Conservation (phyloP, 208 protist genomes). For the Trichomonas gallinae region DNA sequence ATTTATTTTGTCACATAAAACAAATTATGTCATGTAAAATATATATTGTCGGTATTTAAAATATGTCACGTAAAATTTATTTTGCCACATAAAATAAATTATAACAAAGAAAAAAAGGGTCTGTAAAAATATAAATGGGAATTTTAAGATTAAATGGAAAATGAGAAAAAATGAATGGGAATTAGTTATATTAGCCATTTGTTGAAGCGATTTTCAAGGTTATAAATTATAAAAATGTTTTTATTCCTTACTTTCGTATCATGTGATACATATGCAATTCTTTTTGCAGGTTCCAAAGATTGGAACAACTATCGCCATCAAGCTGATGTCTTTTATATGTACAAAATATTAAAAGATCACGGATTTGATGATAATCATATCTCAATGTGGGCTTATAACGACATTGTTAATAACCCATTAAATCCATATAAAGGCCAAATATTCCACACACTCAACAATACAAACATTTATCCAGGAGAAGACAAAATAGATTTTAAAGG, state of each 20-base stretch:
- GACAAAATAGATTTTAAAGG: neutral
- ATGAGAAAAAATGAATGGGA: no score
- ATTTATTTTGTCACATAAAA: no score
- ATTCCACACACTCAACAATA: neutral
- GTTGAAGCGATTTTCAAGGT: no score
- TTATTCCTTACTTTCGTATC: neutral
- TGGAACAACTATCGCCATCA: neutral
- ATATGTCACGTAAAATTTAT: no score
- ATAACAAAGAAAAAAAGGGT: no score
- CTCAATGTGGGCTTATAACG: neutral
- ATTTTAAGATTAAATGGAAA: no score
- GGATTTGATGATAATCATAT: neutral
- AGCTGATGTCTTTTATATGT: neutral
- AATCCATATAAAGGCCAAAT: neutral
- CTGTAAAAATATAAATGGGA: no score
- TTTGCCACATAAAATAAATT: no score
- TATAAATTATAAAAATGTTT: neutral
- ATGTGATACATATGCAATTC: neutral
- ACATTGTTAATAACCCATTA: neutral
- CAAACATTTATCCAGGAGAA: neutral
- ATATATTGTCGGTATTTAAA: no score
- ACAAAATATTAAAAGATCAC: neutral
- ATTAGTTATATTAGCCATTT: no score
- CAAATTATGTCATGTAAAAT: no score
- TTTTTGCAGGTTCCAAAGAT: neutral